Evolutionary conservation across 345 rosid genomes (phyloP).

Genomic region (Hypericum androsaemum): DNA sequence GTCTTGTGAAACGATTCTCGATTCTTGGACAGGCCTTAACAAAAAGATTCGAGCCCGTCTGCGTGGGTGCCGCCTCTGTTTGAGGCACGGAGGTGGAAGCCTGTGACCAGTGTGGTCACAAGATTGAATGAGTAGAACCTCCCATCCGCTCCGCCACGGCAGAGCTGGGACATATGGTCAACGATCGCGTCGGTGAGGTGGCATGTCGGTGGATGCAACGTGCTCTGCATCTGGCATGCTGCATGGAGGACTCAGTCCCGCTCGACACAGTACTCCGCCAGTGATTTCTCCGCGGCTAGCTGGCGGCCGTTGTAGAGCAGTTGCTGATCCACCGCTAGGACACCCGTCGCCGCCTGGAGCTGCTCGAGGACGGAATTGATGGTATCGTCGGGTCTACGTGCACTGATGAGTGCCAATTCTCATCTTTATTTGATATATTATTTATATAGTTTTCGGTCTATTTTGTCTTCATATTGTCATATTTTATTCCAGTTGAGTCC

Average conservation of each 20-base stretch:
- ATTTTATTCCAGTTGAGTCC: too few species aligned
- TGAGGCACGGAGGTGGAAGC: slow-evolving; percentile 38
- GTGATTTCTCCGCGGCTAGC: slow-evolving; percentile 61
- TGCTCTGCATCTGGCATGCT: slow-evolving; percentile 75
- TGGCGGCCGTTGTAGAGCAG: slow-evolving; percentile 70
- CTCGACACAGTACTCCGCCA: slow-evolving; percentile 50
- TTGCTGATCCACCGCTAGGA: too few species aligned
- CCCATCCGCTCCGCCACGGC: slow-evolving; percentile 30
- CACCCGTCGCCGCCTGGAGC: slow-evolving; percentile 24
- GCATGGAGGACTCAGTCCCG: slow-evolving; percentile 66
- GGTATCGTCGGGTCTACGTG: slow-evolving; percentile 50
- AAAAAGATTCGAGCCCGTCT: slow-evolving; percentile 40
- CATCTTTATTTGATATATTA: too few species aligned
- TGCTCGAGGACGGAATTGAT: slow-evolving; percentile 53
- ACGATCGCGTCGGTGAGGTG: slow-evolving; percentile 60
- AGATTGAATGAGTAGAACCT: slow-evolving; percentile 18
- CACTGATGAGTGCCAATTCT: too few species aligned
- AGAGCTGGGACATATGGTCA: slow-evolving; percentile 34
- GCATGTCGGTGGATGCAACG: slow-evolving; percentile 70
- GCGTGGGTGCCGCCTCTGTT: slow-evolving; percentile 27
- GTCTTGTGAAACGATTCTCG: too few species aligned
- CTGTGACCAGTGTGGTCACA: slow-evolving; percentile 32
- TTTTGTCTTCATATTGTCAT: too few species aligned
- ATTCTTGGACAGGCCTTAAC: too few species aligned
- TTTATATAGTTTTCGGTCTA: too few species aligned